Percentiles rank a stretch among this genome's conserved stretches.
These are phyloP conservation scores for Lichtheimia hyalospora DNA, from an alignment of 371 early-diverging fungal species.

Conservation along the genomic window DNA sequence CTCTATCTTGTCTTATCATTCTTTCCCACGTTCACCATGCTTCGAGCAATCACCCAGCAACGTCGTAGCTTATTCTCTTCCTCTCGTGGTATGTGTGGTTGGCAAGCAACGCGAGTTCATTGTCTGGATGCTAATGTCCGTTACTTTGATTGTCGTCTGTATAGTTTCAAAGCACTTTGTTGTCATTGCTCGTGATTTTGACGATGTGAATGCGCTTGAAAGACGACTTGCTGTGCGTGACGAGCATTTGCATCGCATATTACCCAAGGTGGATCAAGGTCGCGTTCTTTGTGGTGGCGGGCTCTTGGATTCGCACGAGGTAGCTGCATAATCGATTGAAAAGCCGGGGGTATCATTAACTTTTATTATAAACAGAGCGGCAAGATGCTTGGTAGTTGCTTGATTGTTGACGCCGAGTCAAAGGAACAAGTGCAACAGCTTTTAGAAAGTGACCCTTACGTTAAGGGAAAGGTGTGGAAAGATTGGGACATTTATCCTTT, in stretches of 20 bases:
- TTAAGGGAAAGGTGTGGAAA: slow-evolving; percentile 62
- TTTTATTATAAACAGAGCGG: slow-evolving; percentile 14
- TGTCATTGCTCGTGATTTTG: slow-evolving; percentile 50
- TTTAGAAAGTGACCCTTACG: slow-evolving; percentile 53
- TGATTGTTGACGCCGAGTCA: slow-evolving; percentile 49
- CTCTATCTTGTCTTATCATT: no score
- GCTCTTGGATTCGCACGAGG: slow-evolving; percentile 45
- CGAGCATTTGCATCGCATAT: slow-evolving; percentile 41
- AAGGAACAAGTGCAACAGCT: slow-evolving; percentile 38
- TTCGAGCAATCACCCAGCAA: background rate
- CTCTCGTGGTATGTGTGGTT: background rate
- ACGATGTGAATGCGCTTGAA: slow-evolving; percentile 43
- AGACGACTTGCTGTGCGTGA: slow-evolving; percentile 51
- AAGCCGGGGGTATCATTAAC: background rate
- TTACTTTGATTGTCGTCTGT: background rate
- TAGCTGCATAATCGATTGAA: background rate
- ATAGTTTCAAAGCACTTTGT: slow-evolving; percentile 43
- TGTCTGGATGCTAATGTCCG: no score
- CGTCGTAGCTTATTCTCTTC: slow-evolving; percentile 2
- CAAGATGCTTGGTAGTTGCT: slow-evolving; percentile 58
- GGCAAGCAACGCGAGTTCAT: background rate
- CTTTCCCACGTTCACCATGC: no score
- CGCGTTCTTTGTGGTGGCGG: slow-evolving; percentile 52
- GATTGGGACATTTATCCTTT: slow-evolving; percentile 49
- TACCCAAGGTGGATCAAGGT: slow-evolving; percentile 25